These are phyloP conservation scores for Nothophoma quercina DNA, from an alignment of 2,329 filamentous ascomycete species.

Conservation along the genomic window DNA sequence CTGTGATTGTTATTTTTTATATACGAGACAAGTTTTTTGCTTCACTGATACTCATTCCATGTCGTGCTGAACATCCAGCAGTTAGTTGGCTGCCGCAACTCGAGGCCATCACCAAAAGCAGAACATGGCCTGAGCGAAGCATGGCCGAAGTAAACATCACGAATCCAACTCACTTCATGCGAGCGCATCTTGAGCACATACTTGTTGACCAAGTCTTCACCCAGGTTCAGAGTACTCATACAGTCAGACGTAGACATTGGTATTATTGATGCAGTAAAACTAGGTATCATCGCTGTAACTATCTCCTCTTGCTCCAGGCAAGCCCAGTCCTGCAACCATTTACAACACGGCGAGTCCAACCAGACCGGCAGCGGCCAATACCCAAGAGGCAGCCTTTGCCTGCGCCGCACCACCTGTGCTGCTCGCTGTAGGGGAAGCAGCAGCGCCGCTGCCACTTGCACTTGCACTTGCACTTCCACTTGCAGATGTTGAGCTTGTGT, in stretches of 20 bases:
- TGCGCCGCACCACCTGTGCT: slow-evolving; percentile 35
- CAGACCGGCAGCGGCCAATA: slow-evolving; percentile 45
- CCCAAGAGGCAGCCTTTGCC: slow-evolving; percentile 43
- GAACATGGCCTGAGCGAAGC: no score
- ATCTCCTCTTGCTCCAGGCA: background rate
- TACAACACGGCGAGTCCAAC: slow-evolving; percentile 42
- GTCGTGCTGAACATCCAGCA: no score
- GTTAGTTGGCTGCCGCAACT: no score
- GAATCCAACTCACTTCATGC: no score
- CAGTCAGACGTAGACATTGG: background rate
- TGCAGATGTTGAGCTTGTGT: slow-evolving; percentile 52
- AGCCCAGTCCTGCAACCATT: background rate
- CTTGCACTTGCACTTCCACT: slow-evolving; percentile 35
- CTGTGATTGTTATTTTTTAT: no score
- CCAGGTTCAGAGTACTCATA: background rate
- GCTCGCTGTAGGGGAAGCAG: slow-evolving; percentile 23
- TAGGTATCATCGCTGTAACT: slow-evolving; percentile 1
- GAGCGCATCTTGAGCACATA: no score
- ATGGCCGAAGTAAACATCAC: no score
- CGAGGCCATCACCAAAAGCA: no score
- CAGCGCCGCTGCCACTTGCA: slow-evolving; percentile 18
- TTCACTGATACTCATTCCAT: no score
- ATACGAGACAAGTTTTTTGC: no score
- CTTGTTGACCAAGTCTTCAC: no score
- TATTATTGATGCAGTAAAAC: slow-evolving; percentile 5